A percentile compares a stretch with the other conserved stretches of the same genome.
Conservation (phyloP, 495 filamentous ascomycete genomes). For the Platismatia glauca region DNA sequence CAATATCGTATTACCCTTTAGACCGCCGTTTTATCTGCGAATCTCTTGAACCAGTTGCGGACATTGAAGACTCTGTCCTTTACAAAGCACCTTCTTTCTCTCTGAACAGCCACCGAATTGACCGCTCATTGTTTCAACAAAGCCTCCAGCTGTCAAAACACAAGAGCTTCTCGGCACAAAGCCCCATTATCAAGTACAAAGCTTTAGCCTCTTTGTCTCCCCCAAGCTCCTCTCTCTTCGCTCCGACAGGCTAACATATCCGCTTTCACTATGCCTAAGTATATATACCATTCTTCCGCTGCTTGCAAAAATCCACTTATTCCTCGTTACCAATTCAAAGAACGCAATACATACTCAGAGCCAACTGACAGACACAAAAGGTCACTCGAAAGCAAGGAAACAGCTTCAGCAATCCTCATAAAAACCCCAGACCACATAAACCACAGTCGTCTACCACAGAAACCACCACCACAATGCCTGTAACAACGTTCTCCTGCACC, state of each 20-base stretch:
- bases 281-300: conserved; percentile 2
- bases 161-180: not conserved
- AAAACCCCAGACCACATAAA: not conserved
- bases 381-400: not conserved
- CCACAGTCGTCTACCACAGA: not conserved
- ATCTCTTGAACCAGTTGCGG: not conserved
- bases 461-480: not conserved
- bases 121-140: not conserved
- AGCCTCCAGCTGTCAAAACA: not conserved
- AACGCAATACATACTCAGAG: not conserved
- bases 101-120: not conserved
- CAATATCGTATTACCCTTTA: too few relatives aligned
- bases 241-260: not conserved
- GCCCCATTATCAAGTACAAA: not conserved
- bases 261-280: not conserved
- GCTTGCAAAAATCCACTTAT: not conserved
- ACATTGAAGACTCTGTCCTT: not conserved
- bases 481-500: conserved; percentile 5
- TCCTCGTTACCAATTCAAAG: not conserved
- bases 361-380: not conserved
- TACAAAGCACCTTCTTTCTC: not conserved
- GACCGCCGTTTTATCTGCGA: too few relatives aligned
- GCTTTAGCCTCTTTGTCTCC: not conserved
- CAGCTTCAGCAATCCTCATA: not conserved
- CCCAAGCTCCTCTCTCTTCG: not conserved